Evolutionary conservation across 352 stramenopile genomes (phyloP), one percentile per base, ranked within the genome.

Genomic region (Pythium vanterpoolii): DNA sequence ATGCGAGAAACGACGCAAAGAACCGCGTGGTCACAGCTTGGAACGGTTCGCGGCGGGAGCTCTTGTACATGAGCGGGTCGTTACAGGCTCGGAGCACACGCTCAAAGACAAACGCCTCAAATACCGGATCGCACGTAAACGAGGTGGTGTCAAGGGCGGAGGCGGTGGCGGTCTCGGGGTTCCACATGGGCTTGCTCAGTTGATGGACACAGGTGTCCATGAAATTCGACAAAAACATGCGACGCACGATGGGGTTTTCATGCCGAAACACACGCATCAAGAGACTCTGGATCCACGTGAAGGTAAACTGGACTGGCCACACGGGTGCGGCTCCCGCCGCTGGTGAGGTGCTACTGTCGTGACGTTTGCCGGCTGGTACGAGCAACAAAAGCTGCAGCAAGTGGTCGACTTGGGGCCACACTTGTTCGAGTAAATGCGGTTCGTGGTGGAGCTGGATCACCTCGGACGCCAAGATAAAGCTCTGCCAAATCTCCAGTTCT

Each of bases 401-500:
- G 7, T 64, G 50, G 13, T 73, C 73, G 23, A 94, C 76, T 23
- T 92, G 83, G 10, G 83, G 74, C 85, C 85, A 94, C 19, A 93
- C 85, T 50, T 94, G 83, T 53, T 93, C 85, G 56, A 94, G 74
- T 23, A 94, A 40, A 46, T 94, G 85, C 53, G 84, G 83, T 48
- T 93, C 80, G 34, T 94, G 83, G 43, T 94, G 83, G 66, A 90
- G 83, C 53, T 93, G 81, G 36, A 94, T 89, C 13, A 94, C 82
- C 23, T 94, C 81, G 1, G 82, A 91, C 4, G 77, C 81, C 1
- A 76, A 75, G 38, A 94, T 56, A 31, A 91, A 94, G 52, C 69
- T 85, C 60, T 83, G 72, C 85, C 85, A 94, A 19, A 63, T 76
- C 31, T 60, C 51, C 19, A 73, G 30, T n/a, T 60, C 60, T 9